Conservation (phyloP, 1,284 basidiomycete genomes). For the Fomitopsis betulina region DNA sequence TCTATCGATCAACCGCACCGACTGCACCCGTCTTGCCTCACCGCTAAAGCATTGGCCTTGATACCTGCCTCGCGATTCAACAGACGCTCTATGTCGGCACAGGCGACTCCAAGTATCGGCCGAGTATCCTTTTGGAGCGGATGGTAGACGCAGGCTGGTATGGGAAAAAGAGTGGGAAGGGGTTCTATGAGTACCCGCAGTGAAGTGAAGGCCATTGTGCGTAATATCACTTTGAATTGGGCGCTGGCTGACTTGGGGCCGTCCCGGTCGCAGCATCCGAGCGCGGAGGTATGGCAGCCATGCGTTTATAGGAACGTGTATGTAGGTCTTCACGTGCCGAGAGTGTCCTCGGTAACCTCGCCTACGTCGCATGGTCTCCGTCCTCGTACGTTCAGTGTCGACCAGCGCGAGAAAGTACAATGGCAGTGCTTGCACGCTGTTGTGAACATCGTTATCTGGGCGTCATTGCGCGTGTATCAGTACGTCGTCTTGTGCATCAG, state of each 20-base stretch:
- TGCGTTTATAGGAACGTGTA: neutral
- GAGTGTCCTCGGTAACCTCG: neutral
- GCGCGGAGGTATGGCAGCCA: neutral
- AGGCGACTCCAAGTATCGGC: constrained; percentile 96
- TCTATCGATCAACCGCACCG: constrained; percentile 1
- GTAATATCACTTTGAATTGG: constrained; percentile 1
- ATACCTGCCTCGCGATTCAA: constrained; percentile 89
- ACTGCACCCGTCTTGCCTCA: constrained; percentile 4
- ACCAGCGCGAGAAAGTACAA: too few species aligned
- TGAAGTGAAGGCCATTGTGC: constrained; percentile 4
- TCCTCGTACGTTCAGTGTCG: neutral
- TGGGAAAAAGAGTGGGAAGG: constrained; percentile 88
- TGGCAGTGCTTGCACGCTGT: neutral
- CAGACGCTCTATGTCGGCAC: constrained; percentile 87
- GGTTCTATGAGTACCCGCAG: constrained; percentile 75
- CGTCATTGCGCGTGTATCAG: neutral
- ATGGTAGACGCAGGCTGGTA: constrained; percentile 98
- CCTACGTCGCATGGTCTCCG: neutral
- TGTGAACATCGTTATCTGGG: neutral
- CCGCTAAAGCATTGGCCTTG: constrained; percentile 75
- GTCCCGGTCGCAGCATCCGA: neutral
- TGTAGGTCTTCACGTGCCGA: neutral
- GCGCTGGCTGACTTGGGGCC: neutral
- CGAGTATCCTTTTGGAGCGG: constrained; percentile 82
- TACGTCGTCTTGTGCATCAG: neutral